A percentile compares a stretch with the other conserved stretches of the same genome.
These are phyloP conservation scores for Celoporthe dispersa DNA, from an alignment of 2,329 filamentous ascomycete genomes.

Conservation along the genomic window DNA sequence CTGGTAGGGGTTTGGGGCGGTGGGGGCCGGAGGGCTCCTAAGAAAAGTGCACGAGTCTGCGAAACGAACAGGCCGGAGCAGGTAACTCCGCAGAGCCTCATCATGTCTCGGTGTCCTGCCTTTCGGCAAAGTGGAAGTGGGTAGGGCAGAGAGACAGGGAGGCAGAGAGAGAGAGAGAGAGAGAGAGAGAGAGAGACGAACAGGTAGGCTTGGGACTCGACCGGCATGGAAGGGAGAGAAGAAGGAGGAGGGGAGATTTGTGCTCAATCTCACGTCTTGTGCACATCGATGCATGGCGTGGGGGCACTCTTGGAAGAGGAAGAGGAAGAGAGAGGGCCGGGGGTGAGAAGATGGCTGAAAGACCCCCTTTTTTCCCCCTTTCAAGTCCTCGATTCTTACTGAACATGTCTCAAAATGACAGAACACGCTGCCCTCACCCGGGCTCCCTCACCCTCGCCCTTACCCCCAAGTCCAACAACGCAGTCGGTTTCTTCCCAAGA, in stretches of 20 bases:
- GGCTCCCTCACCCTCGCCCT: not conserved
- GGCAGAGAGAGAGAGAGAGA: not conserved
- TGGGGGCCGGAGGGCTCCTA: not conserved
- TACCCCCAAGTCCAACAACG: not conserved
- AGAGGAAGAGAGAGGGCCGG: not conserved
- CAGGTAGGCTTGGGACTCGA: not conserved
- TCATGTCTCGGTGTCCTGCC: not conserved
- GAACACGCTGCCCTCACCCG: not conserved
- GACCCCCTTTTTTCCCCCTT: not conserved
- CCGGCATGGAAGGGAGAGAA: not conserved
- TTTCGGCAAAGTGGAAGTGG: not conserved
- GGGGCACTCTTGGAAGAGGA: not conserved
- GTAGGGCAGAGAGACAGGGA: not conserved
- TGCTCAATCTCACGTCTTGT: not conserved
- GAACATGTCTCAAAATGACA: not conserved
- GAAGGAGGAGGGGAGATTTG: no score
- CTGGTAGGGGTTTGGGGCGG: not conserved
- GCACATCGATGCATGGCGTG: not conserved
- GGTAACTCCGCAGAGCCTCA: conserved; percentile 10
- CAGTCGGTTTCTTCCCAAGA: not conserved
- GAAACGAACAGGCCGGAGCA: not conserved
- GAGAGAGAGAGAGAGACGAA: not conserved
- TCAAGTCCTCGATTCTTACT: not conserved
- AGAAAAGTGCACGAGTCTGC: not conserved
- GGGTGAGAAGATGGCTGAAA: not conserved